These are phyloP conservation scores for Irpex sp. DNA, from an alignment of 1,284 basidiomycete genomes.

Conservation along the genomic window DNA sequence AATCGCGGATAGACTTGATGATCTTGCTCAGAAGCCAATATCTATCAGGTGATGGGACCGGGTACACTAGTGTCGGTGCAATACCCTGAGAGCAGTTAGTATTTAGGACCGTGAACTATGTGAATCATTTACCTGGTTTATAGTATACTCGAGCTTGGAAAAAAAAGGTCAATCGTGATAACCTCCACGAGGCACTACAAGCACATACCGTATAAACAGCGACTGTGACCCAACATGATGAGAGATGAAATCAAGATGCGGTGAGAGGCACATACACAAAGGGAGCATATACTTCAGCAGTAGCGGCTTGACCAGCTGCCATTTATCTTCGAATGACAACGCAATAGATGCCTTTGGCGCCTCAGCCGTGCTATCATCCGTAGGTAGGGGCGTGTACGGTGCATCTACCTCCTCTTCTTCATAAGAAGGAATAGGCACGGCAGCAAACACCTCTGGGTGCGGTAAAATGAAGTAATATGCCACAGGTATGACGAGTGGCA, in stretches of 20 bases:
- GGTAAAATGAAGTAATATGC: slow-evolving; percentile 79
- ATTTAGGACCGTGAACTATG: not conserved
- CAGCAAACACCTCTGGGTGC: slow-evolving; percentile 41
- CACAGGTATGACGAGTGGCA: slow-evolving; percentile 75
- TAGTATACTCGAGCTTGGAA: slow-evolving; percentile 83
- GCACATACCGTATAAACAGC: slow-evolving; percentile 70
- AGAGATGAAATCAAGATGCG: not conserved
- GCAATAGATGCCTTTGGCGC: slow-evolving; percentile 33
- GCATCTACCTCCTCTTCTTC: slow-evolving; percentile 35
- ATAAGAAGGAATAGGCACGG: slow-evolving; percentile 24
- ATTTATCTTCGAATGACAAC: slow-evolving; percentile 69
- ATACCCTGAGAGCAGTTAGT: slow-evolving; percentile 54
- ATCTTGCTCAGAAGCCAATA: slow-evolving; percentile 69
- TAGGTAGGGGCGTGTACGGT: slow-evolving; percentile 54
- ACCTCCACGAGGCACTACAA: not conserved
- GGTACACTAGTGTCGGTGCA: slow-evolving; percentile 88
- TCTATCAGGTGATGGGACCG: slow-evolving; percentile 62
- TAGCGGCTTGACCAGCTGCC: slow-evolving; percentile 71
- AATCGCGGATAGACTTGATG: slow-evolving; percentile 86
- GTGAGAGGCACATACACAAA: slow-evolving; percentile 51
- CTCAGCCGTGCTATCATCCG: slow-evolving; percentile 28
- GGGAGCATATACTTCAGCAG: slow-evolving; percentile 79
- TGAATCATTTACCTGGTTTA: slow-evolving; percentile 67
- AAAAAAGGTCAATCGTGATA: not conserved
- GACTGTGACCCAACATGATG: slow-evolving; percentile 39